A percentile compares a stretch with the other conserved stretches of the same genome.
Conservation (phyloP, 179 eudicot genomes). For the Monotropa hypopitys region DNA sequence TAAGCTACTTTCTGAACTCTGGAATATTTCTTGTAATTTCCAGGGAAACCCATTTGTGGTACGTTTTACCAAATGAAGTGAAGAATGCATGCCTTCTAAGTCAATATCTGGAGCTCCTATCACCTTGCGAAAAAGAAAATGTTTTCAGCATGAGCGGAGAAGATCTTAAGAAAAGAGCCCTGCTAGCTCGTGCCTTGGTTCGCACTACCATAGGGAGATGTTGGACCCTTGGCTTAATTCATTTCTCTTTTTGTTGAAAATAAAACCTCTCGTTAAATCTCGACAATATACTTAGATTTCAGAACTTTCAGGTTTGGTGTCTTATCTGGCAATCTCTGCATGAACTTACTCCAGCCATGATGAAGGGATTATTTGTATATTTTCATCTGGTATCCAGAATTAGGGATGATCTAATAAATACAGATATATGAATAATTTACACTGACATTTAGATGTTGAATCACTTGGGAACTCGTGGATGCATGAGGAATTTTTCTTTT, state of each 20-base stretch:
- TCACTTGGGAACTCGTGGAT: not conserved
- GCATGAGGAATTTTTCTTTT: not conserved
- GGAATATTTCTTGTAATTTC: not conserved
- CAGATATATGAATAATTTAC: not conserved
- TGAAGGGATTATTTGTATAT: not conserved
- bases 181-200: conserved; percentile 64
- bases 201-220: conserved; percentile 88
- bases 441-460: not conserved
- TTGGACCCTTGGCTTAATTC: conserved; percentile 16
- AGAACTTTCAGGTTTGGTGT: not conserved
- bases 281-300: not conserved
- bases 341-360: not conserved
- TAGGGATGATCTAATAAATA: not conserved
- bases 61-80: conserved; percentile 56
- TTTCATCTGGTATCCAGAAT: not conserved
- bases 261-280: not conserved
- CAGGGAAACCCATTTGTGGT: conserved; percentile 87
- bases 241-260: not conserved
- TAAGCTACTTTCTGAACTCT: not conserved
- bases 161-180: conserved; percentile 46
- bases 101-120: conserved; percentile 49
- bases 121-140: conserved; percentile 53
- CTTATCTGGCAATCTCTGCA: not conserved
- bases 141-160: conserved; percentile 40
- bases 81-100: conserved; percentile 35